phyloP scores from a whole-genome alignment of 2,329 filamentous ascomycete genomes.

The Colletotrichum paranaense region DNA sequence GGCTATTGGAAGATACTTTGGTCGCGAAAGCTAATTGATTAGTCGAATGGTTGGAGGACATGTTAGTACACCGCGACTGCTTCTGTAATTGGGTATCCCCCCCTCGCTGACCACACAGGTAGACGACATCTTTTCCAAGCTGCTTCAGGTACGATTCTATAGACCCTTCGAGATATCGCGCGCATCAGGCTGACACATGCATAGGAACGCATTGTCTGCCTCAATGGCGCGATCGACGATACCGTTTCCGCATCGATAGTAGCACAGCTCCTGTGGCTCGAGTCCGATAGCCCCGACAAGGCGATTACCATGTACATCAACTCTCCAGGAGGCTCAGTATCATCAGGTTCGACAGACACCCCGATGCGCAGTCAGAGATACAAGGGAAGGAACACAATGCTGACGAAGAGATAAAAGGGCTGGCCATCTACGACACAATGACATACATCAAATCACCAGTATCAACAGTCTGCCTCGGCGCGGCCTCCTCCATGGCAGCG shows the following conservation, averaged over 20 bases:
- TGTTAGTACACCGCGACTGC: slow-evolving; percentile 62
- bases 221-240: slow-evolving; percentile 93
- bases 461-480: slow-evolving; percentile 93
- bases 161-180: slow-evolving; percentile 29
- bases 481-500: slow-evolving; percentile 95
- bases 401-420: slow-evolving; percentile 51
- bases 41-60: slow-evolving; percentile 83
- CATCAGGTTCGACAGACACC: slow-evolving; percentile 59
- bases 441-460: slow-evolving; percentile 94
- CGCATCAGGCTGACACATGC: slow-evolving; percentile 30
- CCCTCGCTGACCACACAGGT: slow-evolving; percentile 39
- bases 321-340: slow-evolving; percentile 92
- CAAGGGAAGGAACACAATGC: too few species aligned
- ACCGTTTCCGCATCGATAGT: slow-evolving; percentile 93
- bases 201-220: slow-evolving; percentile 93
- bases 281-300: slow-evolving; percentile 94
- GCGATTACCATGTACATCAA: slow-evolving; percentile 99
- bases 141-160: slow-evolving; percentile 70
- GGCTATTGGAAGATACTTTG: background rate
- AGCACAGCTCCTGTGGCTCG: slow-evolving; percentile 95
- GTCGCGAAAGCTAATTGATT: slow-evolving; percentile 41
- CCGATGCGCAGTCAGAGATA: background rate
- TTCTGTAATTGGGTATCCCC: slow-evolving; percentile 26
- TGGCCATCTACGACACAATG: slow-evolving; percentile 99
- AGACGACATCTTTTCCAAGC: slow-evolving; percentile 87